Evolutionary conservation across 495 filamentous ascomycete species (phyloP), one percentile per base, ranked within the genome.

Genomic region (Neurospora sp.): DNA sequence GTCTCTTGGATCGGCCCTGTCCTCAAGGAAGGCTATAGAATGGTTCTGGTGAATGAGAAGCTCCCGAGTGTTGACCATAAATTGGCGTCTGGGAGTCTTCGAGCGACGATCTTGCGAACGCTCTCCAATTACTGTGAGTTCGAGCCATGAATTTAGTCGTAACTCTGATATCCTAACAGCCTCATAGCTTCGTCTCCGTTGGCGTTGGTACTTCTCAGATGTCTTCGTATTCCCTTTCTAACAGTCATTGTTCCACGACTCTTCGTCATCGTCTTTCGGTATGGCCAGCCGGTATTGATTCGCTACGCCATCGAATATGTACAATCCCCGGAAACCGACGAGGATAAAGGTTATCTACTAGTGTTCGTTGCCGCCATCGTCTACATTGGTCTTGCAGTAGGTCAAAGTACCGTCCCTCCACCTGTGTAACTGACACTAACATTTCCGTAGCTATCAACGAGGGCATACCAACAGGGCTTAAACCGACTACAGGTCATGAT

Each of bases 1-100:
- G 91, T 92, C 76, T 87, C 79, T 80, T 93, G 91, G 91, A 82
- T 91, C 69, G 89, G 89, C 73, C 82, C 83, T 1, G 74, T 92
- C 37, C 87, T 93, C 69, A 76, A 73, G n/a, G 73, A 76, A 39
- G 89, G 89, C 0, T 87, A 86, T 73, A 79, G 69, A 3, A 84
- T 78, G 12, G 71, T 84, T 16, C 79, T 92, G 0, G 71, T 79
- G 4, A 75, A 83, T 7, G 79, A 85, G 23, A 86, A 88, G 71
- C 75, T 91, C 3, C 85, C 83, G 46, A 74, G 75, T 0, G 74
- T 89, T 39, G 86, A 87, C 73, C 80, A 84, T 41, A 76, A 86
- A 12, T 66, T 90, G 54, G 76, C 75, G 27, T 85, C 88, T 1
- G 82, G 84, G 39, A 66, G 70, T 5, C 79, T 86, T 3, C 81